Conservation (phyloP, 2,329 filamentous ascomycete species). For the Talaromyces sp. region DNA sequence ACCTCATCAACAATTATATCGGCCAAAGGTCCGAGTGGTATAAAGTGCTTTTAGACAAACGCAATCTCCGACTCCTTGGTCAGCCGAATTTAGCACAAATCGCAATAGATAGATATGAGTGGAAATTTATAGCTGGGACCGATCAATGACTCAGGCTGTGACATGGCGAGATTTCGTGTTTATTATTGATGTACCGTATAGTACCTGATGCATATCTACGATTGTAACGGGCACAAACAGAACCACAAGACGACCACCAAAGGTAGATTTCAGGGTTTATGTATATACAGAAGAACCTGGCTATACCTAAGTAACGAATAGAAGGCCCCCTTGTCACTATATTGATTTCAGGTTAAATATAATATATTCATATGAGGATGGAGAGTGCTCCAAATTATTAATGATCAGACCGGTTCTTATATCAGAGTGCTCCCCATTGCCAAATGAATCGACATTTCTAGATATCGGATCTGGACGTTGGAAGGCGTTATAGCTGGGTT, state of each 20-base stretch:
- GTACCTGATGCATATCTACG: background rate
- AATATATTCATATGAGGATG: no score
- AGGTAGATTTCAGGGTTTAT: background rate
- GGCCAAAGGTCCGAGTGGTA: background rate
- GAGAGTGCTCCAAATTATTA: no score
- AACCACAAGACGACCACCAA: background rate
- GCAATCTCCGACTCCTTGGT: background rate
- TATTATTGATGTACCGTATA: background rate
- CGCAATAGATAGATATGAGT: background rate
- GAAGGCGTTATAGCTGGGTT: no score
- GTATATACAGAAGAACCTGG: no score
- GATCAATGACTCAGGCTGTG: background rate
- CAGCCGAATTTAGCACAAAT: background rate
- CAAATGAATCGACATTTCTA: no score
- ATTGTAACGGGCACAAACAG: background rate
- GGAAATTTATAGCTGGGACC: background rate
- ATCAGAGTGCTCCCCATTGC: no score
- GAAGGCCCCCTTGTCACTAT: no score
- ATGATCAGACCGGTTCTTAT: no score
- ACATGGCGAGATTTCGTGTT: background rate
- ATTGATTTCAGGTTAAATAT: no score
- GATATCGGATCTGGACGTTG: no score
- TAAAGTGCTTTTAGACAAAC: background rate
- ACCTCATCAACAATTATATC: no score
- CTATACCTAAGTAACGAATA: no score